Evolutionary conservation across 306 rosid species (phyloP), one percentile per base, ranked within the genome.

Genomic region (Ormosia emarginata): DNA sequence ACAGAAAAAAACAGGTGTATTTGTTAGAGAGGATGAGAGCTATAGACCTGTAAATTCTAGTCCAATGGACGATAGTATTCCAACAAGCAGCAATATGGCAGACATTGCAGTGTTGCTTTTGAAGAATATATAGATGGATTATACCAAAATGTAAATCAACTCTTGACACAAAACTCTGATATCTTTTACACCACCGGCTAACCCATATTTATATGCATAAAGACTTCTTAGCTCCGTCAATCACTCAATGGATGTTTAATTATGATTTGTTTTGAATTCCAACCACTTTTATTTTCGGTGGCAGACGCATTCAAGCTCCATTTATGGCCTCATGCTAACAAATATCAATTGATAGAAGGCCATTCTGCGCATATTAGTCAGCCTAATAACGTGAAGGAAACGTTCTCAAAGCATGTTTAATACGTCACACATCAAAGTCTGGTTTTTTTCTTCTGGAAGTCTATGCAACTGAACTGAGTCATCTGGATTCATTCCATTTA

Each of bases 161-260:
- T 46, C 24, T 69, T 30, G 17, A 18, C 8, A 17, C 15, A 24
- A 0, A 24, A 24, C 24, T 24, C 24, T 24, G 24, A 24, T 24
- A 24, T 24, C 24, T 24, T 24, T 62, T 33, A 49, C 34, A 15
- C 14, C 9, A 14, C 29, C 5, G 2, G 13, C 8, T 40, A 36
- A 11, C 74, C 66, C 2, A 36, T 77, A 76, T 82, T 82, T 82
- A 82, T 79, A 79, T 61, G 65, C 75, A 71, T 13, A 39, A 24
- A 43, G 70, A 71, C 71, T 83, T 18, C 71, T 83, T 18, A 2
- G 13, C 55, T 57, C 83, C 75, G 76, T 65, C 53, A 83, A 79
- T 65, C 65, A 72, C 80, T 83, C 74, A 34, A 5, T 4, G 5
- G 8, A 61, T 59, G 33, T 13, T 24, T 24, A 24, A 24, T 14